Evolutionary conservation across 805 yeast species (phyloP).

Genomic region (Cyberlindnera euphorbiae): DNA sequence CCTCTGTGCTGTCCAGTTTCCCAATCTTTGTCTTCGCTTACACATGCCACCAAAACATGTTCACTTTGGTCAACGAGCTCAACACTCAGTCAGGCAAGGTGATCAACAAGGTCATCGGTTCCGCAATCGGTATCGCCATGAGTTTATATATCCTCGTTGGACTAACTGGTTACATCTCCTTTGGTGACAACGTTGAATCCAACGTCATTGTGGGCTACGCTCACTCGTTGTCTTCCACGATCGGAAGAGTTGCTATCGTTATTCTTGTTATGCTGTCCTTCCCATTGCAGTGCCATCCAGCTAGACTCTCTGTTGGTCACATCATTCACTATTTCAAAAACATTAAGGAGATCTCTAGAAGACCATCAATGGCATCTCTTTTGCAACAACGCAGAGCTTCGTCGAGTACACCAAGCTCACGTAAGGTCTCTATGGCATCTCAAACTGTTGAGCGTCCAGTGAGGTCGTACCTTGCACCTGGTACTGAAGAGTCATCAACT

Average conservation of each 20-base stretch:
- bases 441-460: constrained; percentile 5
- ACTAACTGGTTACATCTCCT: constrained; percentile 76
- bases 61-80: constrained; percentile 81
- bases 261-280: constrained; percentile 77
- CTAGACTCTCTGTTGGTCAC: constrained; percentile 76
- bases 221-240: constrained; percentile 54
- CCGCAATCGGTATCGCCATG: constrained; percentile 58
- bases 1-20: constrained; percentile 60
- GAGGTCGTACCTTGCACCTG: constrained; percentile 2
- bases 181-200: constrained; percentile 75
- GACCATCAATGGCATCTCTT: constrained; percentile 17
- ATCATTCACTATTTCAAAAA: constrained; percentile 48
- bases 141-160: constrained; percentile 69
- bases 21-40: constrained; percentile 94
- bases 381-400: constrained; percentile 10
- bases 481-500: constrained; percentile 4
- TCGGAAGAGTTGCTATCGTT: constrained; percentile 79
- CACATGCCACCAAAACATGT: constrained; percentile 96
- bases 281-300: constrained; percentile 89
- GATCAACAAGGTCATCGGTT: constrained; percentile 42
- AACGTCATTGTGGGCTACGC: constrained; percentile 80
- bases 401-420: constrained; percentile 5
- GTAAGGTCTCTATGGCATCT: constrained; percentile 10
- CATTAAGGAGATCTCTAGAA: constrained; percentile 21
- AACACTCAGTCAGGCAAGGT: constrained; percentile 44